phyloP scores from a whole-genome alignment of 768 basidiomycete genomes.

The Boletus eberwhitei region DNA sequence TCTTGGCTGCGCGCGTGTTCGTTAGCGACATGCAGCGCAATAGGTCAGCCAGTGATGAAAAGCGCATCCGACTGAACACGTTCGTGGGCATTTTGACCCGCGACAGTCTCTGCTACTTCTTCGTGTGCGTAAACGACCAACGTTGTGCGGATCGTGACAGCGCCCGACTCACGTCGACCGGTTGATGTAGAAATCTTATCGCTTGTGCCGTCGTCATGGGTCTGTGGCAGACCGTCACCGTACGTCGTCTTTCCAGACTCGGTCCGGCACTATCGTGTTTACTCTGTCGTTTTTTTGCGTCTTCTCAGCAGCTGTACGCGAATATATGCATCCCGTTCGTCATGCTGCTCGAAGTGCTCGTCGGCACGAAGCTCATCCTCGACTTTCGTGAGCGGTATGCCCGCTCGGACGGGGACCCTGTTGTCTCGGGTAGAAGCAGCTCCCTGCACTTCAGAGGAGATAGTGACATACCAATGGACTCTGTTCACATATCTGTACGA shows the following conservation, averaged over 20 bases:
- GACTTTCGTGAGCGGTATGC: constrained; percentile 31
- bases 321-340: constrained; percentile 32
- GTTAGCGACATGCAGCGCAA: constrained; percentile 7
- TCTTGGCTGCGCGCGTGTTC: constrained; percentile 20
- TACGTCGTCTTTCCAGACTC: constrained; percentile 8
- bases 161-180: background rate
- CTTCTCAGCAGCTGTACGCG: constrained; percentile 22
- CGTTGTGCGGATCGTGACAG: background rate
- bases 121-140: constrained; percentile 21
- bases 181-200: constrained; percentile 20
- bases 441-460: constrained; percentile 16
- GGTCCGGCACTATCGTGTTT: background rate
- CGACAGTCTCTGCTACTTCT: constrained; percentile 32
- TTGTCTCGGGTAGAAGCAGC: constrained; percentile 7
- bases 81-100: constrained; percentile 25
- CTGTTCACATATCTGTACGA: constrained; percentile 3
- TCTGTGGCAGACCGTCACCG: constrained; percentile 25
- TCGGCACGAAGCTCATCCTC: constrained; percentile 32
- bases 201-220: constrained; percentile 25
- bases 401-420: constrained; percentile 7
- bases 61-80: constrained; percentile 9
- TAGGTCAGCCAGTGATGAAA: background rate
- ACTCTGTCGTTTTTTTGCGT: background rate
- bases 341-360: constrained; percentile 30
- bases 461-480: background rate